These are phyloP conservation scores for Fraxinus platypoda DNA, from an alignment of 305 asterid species.

Conservation along the genomic window DNA sequence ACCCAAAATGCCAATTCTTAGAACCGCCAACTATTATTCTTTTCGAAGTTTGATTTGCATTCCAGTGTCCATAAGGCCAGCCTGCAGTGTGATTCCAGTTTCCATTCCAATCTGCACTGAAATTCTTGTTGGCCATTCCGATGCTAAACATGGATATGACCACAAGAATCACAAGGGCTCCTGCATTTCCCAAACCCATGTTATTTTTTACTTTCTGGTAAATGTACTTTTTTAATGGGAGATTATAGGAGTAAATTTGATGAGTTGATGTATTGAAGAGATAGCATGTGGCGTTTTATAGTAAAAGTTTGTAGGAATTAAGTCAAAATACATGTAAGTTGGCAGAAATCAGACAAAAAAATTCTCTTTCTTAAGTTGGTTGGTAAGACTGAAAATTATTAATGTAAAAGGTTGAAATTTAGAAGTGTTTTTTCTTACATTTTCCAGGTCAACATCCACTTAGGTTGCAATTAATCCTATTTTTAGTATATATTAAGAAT, in stretches of 20 bases:
- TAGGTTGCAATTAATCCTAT: neutral
- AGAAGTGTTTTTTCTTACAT: neutral
- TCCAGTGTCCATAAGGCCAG: conserved; percentile 32
- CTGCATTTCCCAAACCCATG: conserved; percentile 31
- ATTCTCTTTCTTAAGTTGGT: conserved; percentile 5
- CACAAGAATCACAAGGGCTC: neutral
- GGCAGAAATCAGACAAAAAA: neutral
- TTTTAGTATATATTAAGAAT: too few species aligned
- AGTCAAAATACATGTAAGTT: neutral
- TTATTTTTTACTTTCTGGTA: neutral
- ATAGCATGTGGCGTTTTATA: conserved; percentile 12
- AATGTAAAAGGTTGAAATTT: neutral
- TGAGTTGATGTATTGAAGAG: conserved; percentile 10
- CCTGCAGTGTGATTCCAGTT: conserved; percentile 34
- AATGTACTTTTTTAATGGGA: neutral
- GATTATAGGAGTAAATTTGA: neutral
- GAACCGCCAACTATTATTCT: conserved; percentile 50
- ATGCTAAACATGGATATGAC: conserved; percentile 20
- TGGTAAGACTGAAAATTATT: neutral
- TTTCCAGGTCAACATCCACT: neutral
- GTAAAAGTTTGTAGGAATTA: neutral
- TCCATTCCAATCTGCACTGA: conserved; percentile 24
- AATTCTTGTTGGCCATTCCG: conserved; percentile 32
- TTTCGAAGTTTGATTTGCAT: conserved; percentile 33
- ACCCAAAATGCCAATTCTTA: conserved; percentile 63